Evolutionary conservation across 1,139 yeast genomes (phyloP).

Genomic region (Candida anutae): DNA sequence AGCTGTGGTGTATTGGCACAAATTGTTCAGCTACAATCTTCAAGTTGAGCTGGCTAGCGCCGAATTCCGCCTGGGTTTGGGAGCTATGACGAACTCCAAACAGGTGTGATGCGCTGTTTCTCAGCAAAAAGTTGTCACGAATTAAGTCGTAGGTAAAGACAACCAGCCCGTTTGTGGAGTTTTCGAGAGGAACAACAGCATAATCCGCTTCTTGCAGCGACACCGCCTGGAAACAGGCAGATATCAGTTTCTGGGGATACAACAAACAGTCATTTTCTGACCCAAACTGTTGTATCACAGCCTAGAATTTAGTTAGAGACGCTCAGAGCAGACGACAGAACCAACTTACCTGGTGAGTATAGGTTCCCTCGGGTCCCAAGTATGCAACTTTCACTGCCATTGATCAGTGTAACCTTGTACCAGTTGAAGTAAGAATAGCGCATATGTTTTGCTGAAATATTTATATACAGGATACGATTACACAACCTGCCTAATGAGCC

Average conservation of each 20-base stretch:
- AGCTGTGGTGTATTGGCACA: constrained; percentile 75
- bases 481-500: no score
- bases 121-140: constrained; percentile 49
- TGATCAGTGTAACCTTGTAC: no score
- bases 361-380: constrained; percentile 86
- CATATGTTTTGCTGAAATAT: neutral
- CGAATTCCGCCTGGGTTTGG: no score
- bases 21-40: constrained; percentile 68
- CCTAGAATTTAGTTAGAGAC: constrained; percentile 28
- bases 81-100: no score
- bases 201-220: constrained; percentile 44
- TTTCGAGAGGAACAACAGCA: constrained; percentile 88
- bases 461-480: no score
- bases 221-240: constrained; percentile 56
- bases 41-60: constrained; percentile 18
- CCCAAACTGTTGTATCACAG: constrained; percentile 67
- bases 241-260: constrained; percentile 42
- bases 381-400: constrained; percentile 46
- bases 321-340: neutral
- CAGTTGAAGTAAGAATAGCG: constrained; percentile 1
- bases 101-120: no score
- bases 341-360: constrained; percentile 69
- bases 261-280: constrained; percentile 23
- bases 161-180: constrained; percentile 93
- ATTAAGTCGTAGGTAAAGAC: constrained; percentile 75